phyloP scores from a whole-genome alignment of 331 rosid genomes.

The Dryas integrifolia region DNA sequence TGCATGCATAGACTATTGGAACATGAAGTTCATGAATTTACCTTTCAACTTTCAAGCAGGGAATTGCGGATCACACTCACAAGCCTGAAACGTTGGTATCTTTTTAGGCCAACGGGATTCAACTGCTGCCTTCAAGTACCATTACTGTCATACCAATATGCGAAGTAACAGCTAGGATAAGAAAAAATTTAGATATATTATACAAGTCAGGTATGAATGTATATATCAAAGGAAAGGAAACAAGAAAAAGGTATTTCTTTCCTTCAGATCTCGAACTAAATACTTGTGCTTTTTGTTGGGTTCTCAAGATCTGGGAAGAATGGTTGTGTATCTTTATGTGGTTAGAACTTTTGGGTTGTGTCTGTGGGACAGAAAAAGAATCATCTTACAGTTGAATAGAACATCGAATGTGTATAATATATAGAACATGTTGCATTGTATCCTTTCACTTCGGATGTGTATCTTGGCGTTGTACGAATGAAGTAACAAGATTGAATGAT shows the following conservation, averaged over 20 bases:
- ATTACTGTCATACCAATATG: background rate
- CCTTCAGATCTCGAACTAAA: background rate
- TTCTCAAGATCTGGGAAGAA: background rate
- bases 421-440: background rate
- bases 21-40: background rate
- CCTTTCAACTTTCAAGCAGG: slow-evolving; percentile 6
- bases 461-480: background rate
- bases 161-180: slow-evolving; percentile 23
- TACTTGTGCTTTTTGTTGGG: background rate
- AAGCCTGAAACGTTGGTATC: background rate
- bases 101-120: background rate
- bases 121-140: slow-evolving; percentile 5
- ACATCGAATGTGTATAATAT: background rate
- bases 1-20: background rate
- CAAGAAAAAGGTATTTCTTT: background rate
- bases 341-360: background rate
- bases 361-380: background rate
- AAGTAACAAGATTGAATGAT: no score
- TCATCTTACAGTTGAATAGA: slow-evolving; percentile 1
- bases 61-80: slow-evolving; percentile 1
- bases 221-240: background rate
- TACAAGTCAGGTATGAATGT: background rate
- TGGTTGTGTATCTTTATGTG: background rate
- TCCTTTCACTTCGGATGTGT: background rate
- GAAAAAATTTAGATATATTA: background rate